Base-by-base conservation (phyloP, 2,329 filamentous ascomycete species). In the Pseudocercospora eumusae region DNA sequence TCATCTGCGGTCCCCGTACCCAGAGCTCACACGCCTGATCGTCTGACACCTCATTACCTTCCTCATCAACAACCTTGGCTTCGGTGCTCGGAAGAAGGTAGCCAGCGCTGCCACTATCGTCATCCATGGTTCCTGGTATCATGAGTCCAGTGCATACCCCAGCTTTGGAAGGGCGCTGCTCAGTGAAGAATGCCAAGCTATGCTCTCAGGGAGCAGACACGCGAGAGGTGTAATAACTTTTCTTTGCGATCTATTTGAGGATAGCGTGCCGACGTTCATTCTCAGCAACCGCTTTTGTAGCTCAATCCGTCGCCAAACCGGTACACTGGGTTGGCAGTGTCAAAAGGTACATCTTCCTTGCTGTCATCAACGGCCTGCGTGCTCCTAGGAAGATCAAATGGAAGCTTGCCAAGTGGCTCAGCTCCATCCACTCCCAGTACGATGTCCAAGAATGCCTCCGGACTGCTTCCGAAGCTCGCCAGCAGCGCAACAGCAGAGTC, bases 1-100 rank as follows among this genome's bases (percentile, higher is more conserved):
- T 88, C 49, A 93, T 78, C 33, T 86, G 90, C 2, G 89, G 91
- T 0, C 84, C 89, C 0, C 84, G 81, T 5, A 93, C 80, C 85
- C 88, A 92, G 20, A 95, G 78, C 76, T 93, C 89, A 28, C 91
- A 91, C 3, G 82, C 79, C 70, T 86, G 42, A 0, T 80, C 82
- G 76, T 76, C 25, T 72, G 63, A 57, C 2, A 78, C 75, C 58
- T 79, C 77, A 0, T 74, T 77, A 13, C 74, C 77, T 11, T 76
- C 72, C 20, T 78, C 77, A 53, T 78, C 75, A 10, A 78, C 67
- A 10, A 79, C 69, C 69, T 71, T 77, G 57, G 67, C 70, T 63
- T 78, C 73, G 28, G 69, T 73, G 50, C 76, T 78, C 0, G 77
- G 75, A 52, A 74, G 65, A 6, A 78, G 67, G 9, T 74, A 63